These are phyloP conservation scores for Candida labiduridarum DNA, from an alignment of 1,139 yeast species.

Conservation along the genomic window DNA sequence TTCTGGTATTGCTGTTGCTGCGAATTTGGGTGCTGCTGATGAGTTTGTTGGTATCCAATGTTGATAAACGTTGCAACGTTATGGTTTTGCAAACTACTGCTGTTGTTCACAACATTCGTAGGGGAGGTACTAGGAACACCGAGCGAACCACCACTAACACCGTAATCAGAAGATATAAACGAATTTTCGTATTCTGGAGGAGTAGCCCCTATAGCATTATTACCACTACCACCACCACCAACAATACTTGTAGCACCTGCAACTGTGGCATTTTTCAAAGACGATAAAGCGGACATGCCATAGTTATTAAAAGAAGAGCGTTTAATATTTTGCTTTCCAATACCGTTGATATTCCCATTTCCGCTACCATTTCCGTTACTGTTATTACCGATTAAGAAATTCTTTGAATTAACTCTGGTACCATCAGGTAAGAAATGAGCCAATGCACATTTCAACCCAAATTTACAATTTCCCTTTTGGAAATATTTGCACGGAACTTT, in stretches of 20 bases:
- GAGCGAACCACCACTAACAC: not conserved
- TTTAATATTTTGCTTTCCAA: constrained; percentile 1
- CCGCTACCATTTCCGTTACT: constrained; percentile 9
- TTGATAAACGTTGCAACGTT: constrained; percentile 12
- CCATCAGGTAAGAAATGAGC: constrained; percentile 92
- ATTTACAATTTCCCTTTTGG: constrained; percentile 92
- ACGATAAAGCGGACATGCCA: not conserved
- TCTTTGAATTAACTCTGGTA: constrained; percentile 65
- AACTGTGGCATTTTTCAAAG: not conserved
- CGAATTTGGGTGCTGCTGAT: not conserved
- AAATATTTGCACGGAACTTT: constrained; percentile 88
- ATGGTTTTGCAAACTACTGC: not conserved
- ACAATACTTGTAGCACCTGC: not conserved
- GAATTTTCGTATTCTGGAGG: constrained; percentile 9
- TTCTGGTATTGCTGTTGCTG: constrained; percentile 8
- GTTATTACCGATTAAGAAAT: constrained; percentile 8
- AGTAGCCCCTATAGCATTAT: not conserved
- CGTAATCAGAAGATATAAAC: not conserved
- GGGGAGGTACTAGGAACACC: constrained; percentile 3
- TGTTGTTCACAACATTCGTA: not conserved
- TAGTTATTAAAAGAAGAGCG: constrained; percentile 2
- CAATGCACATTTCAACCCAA: constrained; percentile 89
- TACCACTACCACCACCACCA: not conserved
- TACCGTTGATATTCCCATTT: constrained; percentile 13
- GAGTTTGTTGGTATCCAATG: constrained; percentile 7